Percentiles rank a stretch among this genome's conserved stretches.
These are phyloP conservation scores for Coniochaeta ligniaria DNA, from an alignment of 2,329 filamentous ascomycete genomes.

Conservation along the genomic window DNA sequence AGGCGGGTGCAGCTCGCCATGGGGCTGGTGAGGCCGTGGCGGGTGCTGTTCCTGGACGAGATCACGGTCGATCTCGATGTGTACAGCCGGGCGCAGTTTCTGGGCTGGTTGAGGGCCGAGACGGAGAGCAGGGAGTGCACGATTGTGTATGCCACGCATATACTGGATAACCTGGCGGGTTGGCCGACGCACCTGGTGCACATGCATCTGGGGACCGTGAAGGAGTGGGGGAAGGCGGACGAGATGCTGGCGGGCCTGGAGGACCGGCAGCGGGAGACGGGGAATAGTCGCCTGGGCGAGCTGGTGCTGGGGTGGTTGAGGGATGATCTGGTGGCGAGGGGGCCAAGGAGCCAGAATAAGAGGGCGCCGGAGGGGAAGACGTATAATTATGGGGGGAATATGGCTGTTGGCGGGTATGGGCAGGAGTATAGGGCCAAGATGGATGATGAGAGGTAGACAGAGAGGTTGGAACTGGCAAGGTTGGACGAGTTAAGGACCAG, in stretches of 20 bases:
- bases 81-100: slow-evolving; percentile 74
- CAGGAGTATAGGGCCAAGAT: slow-evolving; percentile 36
- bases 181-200: slow-evolving; percentile 97
- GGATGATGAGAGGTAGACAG: not conserved
- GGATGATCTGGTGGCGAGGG: slow-evolving; percentile 70
- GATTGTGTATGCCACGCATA: slow-evolving; percentile 96
- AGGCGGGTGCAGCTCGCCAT: slow-evolving; percentile 91
- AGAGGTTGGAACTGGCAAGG: not conserved
- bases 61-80: slow-evolving; percentile 96
- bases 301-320: slow-evolving; percentile 83
- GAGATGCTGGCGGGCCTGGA: slow-evolving; percentile 54
- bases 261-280: slow-evolving; percentile 30
- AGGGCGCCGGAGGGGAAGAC: slow-evolving; percentile 57
- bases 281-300: slow-evolving; percentile 81
- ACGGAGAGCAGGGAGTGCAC: slow-evolving; percentile 78
- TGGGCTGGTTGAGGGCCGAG: slow-evolving; percentile 79
- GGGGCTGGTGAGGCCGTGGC: slow-evolving; percentile 89
- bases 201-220: slow-evolving; percentile 84
- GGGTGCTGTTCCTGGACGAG: slow-evolving; percentile 83
- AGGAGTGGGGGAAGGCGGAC: slow-evolving; percentile 74
- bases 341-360: slow-evolving; percentile 58
- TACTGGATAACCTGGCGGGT: slow-evolving; percentile 85
- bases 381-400: slow-evolving; percentile 44
- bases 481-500: not conserved
- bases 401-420: slow-evolving; percentile 43